A percentile compares a stretch with the other conserved stretches of the same genome.
phyloP scores from a whole-genome alignment of 2,329 filamentous ascomycete genomes.

The Diplodia mutila region DNA sequence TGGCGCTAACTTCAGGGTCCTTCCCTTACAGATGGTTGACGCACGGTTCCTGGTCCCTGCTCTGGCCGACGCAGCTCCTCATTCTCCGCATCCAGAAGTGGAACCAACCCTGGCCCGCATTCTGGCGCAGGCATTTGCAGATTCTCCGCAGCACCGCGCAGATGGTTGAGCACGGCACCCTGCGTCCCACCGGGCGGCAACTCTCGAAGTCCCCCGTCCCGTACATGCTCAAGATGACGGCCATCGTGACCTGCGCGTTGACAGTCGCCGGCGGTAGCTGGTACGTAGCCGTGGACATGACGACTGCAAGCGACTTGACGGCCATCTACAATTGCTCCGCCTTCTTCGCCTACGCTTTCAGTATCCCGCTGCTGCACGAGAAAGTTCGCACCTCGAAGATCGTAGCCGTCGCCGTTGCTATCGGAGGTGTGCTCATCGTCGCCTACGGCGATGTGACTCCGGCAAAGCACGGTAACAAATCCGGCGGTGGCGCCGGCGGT shows the following conservation, averaged over 20 bases:
- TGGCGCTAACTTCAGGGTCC: not conserved
- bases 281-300: conserved; percentile 94
- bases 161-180: conserved; percentile 82
- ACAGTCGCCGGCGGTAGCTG: conserved; percentile 91
- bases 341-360: conserved; percentile 98
- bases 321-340: conserved; percentile 99
- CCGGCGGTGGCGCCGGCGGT: conserved; percentile 57
- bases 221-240: conserved; percentile 80
- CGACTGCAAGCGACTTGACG: conserved; percentile 89
- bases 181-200: conserved; percentile 62
- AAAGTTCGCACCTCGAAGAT: conserved; percentile 83
- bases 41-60: conserved; percentile 87
- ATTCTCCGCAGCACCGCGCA: conserved; percentile 69
- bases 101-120: conserved; percentile 76
- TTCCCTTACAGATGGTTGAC: conserved; percentile 69
- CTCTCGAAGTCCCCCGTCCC: conserved; percentile 59
- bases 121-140: conserved; percentile 76
- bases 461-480: conserved; percentile 59
- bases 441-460: conserved; percentile 78
- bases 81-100: conserved; percentile 80
- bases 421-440: conserved; percentile 88
- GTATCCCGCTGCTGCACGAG: conserved; percentile 85
- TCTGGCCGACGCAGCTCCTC: conserved; percentile 84
- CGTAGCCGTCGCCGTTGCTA: conserved; percentile 82
- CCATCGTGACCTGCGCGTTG: conserved; percentile 79